A percentile compares a stretch with the other conserved stretches of the same genome.
Conservation (phyloP, 108 stramenopile species). For the Schizochytrium sp. region DNA sequence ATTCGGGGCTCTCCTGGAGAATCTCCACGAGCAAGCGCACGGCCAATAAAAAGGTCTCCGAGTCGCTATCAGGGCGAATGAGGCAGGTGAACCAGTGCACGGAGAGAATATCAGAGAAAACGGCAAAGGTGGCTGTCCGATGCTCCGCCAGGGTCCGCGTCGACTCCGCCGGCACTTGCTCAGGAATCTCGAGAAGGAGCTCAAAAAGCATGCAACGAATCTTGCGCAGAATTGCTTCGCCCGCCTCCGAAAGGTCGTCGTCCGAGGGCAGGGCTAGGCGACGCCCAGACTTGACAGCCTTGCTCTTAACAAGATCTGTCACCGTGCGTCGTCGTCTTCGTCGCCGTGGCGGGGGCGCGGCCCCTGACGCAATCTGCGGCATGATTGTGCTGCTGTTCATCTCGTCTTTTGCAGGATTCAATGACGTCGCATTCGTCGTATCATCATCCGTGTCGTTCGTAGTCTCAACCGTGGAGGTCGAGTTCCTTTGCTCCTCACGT, state of each 20-base stretch:
- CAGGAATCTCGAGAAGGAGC: not conserved
- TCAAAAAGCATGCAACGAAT: conserved; percentile 3
- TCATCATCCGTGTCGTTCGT: too few species aligned
- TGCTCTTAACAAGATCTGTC: not conserved
- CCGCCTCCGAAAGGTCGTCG: not conserved
- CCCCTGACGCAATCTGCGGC: too few species aligned
- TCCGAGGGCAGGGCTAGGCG: not conserved
- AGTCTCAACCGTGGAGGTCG: too few species aligned
- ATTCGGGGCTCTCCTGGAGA: not conserved
- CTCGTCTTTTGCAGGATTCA: too few species aligned
- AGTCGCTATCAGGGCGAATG: not conserved
- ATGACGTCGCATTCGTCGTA: too few species aligned
- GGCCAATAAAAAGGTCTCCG: not conserved
- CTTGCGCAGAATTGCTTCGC: not conserved
- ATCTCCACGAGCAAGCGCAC: not conserved
- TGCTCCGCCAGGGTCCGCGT: not conserved
- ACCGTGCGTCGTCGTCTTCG: not conserved
- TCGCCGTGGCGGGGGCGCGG: not conserved
- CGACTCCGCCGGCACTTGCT: not conserved
- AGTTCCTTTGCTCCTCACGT: too few species aligned
- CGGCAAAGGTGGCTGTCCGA: not conserved
- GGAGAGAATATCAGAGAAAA: not conserved
- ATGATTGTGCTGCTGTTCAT: too few species aligned
- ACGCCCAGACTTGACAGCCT: not conserved
- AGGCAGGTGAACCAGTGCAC: conserved; percentile 8